Base-by-base conservation (phyloP, 495 filamentous ascomycete species). In the Talaromyces ruber region DNA sequence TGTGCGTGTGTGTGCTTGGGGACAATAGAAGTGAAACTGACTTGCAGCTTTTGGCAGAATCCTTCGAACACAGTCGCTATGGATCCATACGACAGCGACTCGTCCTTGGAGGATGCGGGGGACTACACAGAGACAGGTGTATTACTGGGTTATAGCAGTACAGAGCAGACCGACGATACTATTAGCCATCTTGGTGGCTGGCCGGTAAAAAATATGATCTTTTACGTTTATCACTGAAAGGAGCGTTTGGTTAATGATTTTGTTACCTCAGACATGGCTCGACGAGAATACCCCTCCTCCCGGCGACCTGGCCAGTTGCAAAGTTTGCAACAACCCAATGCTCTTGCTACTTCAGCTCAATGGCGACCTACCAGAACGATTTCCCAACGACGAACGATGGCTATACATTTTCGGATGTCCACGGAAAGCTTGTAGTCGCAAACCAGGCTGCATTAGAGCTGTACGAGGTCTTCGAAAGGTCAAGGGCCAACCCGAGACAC, bases 271-370 rank as follows among this genome's bases (percentile, higher is more conserved):
- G 93, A 85, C 84, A 74, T 98, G 93, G 93, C 74, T 93, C 8
- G 86, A 91, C 62, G 74, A 82, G 3, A 74, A 71, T 58, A 82
- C 80, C 39, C 80, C 89, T 12, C 89, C 93, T n/a, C 88, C 89
- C 2, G 88, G 89, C 21, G 80, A 86, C 0, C 82, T 96, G 5
- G 91, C 88, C 32, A 88, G 86, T 76, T 99, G 94, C 79, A 93
- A 89, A 73, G 82, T 89, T 65, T 99, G 94, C 82, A 92, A 92
- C 62, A 81, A 82, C 30, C 72, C 90, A 45, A 92, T 97, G 87
- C 81, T 85, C 0, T 80, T 97, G 4, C 83, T 98, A 12, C 82
- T 99, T 47, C 91, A 98, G 72, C 80, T 99, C 50, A 90, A 99
- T 74, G 93, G 86, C 67, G 92, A 96, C 63, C 79, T 99, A 39